These are phyloP conservation scores for Cystobasidium pallidum DNA, from an alignment of 1,284 basidiomycete species.

Conservation along the genomic window DNA sequence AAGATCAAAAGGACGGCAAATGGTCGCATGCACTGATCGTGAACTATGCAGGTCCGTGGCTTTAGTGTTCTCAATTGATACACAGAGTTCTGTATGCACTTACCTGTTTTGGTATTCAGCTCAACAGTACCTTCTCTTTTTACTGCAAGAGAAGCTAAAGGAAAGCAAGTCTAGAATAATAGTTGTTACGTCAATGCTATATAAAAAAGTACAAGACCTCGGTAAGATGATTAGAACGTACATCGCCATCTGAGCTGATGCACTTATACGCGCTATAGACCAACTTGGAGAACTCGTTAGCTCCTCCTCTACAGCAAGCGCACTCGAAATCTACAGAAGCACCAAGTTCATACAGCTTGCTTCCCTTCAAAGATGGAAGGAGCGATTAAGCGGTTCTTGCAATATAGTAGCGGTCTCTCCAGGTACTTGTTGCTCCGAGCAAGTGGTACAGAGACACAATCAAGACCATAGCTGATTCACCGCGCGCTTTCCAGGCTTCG, in stretches of 20 bases:
- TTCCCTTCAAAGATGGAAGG: slow-evolving; percentile 15
- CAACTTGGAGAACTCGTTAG: slow-evolving; percentile 6
- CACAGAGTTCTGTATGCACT: neutral
- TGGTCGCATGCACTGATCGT: slow-evolving; percentile 24
- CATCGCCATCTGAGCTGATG: neutral
- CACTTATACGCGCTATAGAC: neutral
- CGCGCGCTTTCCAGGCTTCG: slow-evolving; percentile 25
- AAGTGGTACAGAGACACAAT: neutral
- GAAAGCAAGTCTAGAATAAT: slow-evolving; percentile 6
- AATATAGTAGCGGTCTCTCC: slow-evolving; percentile 28
- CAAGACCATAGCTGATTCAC: neutral
- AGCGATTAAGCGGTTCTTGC: neutral
- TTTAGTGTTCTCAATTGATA: too few species aligned
- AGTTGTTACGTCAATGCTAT: slow-evolving; percentile 26
- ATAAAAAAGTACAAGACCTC: slow-evolving; percentile 15
- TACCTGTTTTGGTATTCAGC: neutral
- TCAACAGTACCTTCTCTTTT: slow-evolving; percentile 31
- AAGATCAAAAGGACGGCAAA: neutral
- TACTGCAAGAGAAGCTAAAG: slow-evolving; percentile 20
- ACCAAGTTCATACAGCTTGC: slow-evolving; percentile 38
- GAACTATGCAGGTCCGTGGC: slow-evolving; percentile 27
- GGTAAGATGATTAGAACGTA: neutral
- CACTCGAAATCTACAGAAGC: slow-evolving; percentile 27
- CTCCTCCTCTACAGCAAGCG: slow-evolving; percentile 8
- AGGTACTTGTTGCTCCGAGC: too few species aligned